These are phyloP conservation scores for Stenogyne calaminthoides DNA, from an alignment of 305 asterid species.

Conservation along the genomic window DNA sequence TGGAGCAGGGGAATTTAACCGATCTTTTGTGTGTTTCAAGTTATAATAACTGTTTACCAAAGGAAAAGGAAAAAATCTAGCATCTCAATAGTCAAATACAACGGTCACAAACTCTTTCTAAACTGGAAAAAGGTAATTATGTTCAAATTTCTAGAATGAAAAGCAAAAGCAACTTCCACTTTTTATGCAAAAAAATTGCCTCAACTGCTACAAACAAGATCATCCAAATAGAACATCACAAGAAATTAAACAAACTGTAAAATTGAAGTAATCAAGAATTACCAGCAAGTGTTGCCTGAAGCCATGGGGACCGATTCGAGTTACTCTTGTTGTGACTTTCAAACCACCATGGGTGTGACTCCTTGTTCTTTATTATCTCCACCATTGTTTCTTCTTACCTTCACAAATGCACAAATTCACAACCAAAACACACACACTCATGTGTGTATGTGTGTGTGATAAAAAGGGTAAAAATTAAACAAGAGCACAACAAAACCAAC, in stretches of 20 bases:
- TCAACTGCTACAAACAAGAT: not conserved
- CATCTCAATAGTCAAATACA: constrained; percentile 30
- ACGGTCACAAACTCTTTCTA: constrained; percentile 36
- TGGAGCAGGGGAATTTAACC: not conserved
- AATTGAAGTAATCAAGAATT: not conserved
- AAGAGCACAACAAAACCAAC: not conserved
- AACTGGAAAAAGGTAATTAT: constrained; percentile 26
- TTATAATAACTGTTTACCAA: no score
- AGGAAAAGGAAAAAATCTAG: not conserved
- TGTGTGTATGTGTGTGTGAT: not conserved
- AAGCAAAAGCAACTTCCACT: not conserved
- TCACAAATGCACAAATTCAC: not conserved
- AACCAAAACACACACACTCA: not conserved
- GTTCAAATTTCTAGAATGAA: constrained; percentile 6
- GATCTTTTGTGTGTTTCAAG: not conserved
- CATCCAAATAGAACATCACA: not conserved
- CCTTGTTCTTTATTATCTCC: constrained; percentile 47
- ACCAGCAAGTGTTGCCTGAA: constrained; percentile 84
- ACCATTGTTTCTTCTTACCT: constrained; percentile 43
- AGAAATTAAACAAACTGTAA: no score
- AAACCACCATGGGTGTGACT: constrained; percentile 86
- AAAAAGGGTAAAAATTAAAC: not conserved
- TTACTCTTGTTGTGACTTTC: constrained; percentile 54
- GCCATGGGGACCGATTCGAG: constrained; percentile 79
- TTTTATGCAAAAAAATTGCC: not conserved